These are phyloP conservation scores for Eimeria praecox DNA, from an alignment of 169 alveolate species.

Conservation along the genomic window DNA sequence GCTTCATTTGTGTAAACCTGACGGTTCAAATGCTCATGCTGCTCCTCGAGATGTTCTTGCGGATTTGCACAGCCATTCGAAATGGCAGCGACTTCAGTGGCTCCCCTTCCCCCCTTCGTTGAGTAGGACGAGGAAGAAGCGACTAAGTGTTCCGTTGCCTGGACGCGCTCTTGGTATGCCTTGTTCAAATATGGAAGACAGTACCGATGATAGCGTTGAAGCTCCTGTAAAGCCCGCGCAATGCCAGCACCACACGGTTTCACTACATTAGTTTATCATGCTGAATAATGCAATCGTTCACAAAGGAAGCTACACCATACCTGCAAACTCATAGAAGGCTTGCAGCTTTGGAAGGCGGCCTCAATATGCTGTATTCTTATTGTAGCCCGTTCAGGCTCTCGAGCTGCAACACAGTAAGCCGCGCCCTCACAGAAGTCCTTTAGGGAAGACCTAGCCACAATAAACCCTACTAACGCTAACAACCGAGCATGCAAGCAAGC, in stretches of 20 bases:
- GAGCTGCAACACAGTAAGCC: neutral
- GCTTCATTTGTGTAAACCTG: neutral
- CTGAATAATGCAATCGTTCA: neutral
- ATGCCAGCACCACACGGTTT: neutral
- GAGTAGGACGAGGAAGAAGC: neutral
- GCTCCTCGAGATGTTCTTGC: neutral
- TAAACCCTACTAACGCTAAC: neutral
- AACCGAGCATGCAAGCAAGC: neutral
- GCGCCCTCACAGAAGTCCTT: neutral
- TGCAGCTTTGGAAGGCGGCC: neutral
- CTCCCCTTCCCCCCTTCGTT: neutral
- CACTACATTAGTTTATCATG: neutral
- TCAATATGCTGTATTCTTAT: neutral
- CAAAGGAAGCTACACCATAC: neutral
- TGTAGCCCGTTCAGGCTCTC: neutral
- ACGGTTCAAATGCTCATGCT: neutral
- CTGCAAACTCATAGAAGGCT: constrained; percentile 53
- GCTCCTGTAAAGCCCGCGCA: constrained; percentile 45
- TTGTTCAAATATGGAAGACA: constrained; percentile 55
- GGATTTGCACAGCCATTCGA: neutral
- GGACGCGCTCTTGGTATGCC: constrained; percentile 47
- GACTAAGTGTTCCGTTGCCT: constrained; percentile 26
- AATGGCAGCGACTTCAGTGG: neutral
- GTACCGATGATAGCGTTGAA: constrained; percentile 66
- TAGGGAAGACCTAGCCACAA: neutral